A percentile compares a stretch with the other conserved stretches of the same genome.
Conservation (phyloP, 2,329 filamentous ascomycete genomes). For the Pleomassaria siparia region DNA sequence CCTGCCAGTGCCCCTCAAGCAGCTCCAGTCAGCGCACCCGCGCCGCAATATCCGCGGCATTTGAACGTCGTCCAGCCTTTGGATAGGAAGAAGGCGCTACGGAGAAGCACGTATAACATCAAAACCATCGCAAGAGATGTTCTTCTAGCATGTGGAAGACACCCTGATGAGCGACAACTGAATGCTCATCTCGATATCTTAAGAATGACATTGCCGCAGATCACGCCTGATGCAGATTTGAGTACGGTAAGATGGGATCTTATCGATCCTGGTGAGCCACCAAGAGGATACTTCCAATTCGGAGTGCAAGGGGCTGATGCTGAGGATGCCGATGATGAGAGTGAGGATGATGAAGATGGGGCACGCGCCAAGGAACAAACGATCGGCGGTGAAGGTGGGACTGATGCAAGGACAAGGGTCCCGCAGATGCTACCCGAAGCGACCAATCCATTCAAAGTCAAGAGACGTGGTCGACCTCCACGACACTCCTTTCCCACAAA, state of each 20-base stretch:
- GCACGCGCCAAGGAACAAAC: slow-evolving; percentile 14
- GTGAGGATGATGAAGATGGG: slow-evolving; percentile 36
- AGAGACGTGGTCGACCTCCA: slow-evolving; percentile 40
- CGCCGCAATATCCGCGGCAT: slow-evolving; percentile 15
- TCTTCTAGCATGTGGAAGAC: slow-evolving; percentile 61
- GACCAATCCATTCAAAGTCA: slow-evolving; percentile 36
- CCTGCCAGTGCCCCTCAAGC: slow-evolving; percentile 14
- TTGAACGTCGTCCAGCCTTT: slow-evolving; percentile 48
- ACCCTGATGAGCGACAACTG: slow-evolving; percentile 60
- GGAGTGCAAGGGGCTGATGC: slow-evolving; percentile 21
- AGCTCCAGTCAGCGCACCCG: background rate
- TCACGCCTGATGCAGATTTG: slow-evolving; percentile 55
- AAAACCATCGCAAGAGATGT: slow-evolving; percentile 66
- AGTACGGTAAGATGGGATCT: slow-evolving; percentile 63
- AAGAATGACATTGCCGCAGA: slow-evolving; percentile 44
- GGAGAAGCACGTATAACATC: slow-evolving; percentile 59
- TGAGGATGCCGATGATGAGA: slow-evolving; percentile 40
- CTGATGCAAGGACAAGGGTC: slow-evolving; percentile 23
- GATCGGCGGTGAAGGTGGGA: slow-evolving; percentile 23
- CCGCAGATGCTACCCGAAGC: slow-evolving; percentile 31
- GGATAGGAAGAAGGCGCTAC: slow-evolving; percentile 49
- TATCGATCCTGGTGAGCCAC: slow-evolving; percentile 58
- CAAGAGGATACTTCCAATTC: slow-evolving; percentile 35
- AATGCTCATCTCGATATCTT: slow-evolving; percentile 61
- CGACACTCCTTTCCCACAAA: slow-evolving; percentile 29